Base-by-base conservation (phyloP, 352 stramenopile genomes). In the Salisapilia sapeloensis region DNA sequence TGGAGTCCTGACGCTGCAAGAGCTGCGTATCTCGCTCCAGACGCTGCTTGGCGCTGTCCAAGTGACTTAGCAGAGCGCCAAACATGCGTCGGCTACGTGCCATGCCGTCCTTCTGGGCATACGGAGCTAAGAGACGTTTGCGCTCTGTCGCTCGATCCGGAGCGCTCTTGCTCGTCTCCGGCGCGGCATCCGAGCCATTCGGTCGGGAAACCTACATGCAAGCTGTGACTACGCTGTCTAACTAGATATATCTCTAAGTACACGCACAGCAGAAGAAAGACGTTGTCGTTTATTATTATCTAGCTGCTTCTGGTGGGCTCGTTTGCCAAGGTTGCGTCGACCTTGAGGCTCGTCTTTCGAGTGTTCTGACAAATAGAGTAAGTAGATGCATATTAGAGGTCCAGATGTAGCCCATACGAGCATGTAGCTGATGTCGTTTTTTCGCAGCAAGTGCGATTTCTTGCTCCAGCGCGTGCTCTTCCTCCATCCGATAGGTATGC, bases 11-110 rank as follows among this genome's bases (percentile, higher is more conserved):
- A 2, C 61, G 60, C 46, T 84, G 61, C 39, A 87, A 61, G 37
- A 81, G 47, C 25, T 61, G 50, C 16, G 49, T 79, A 36, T 87
- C 71, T 43, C 80, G 69, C 41, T 82, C 69, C 45, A 87, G 75
- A 38, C 71, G 69, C 29, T 62, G 48, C 40, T 87, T 84, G 15
- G 72, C 72, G 33, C 78, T 81, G 30, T 63, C 72, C 11, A 87
- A 38, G 46, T 87, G 72, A 2, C 69, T 65, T 69, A 87, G 84
- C 11, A 87, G 34, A 18, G 66, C 63, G 7, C 72, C 72, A 50
- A 87, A 87, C 69, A 87, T 79, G 29, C 71, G 67, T 11, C 66
- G 63, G 31, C 63, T 83, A 16, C 71, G 55, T 27, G 62, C 67
- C 33, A 80, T 63, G 14, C 56, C 63, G 6, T 80, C 67, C 17